These are phyloP conservation scores for Letharia columbiana DNA, from an alignment of 495 filamentous ascomycete genomes.

Conservation along the genomic window DNA sequence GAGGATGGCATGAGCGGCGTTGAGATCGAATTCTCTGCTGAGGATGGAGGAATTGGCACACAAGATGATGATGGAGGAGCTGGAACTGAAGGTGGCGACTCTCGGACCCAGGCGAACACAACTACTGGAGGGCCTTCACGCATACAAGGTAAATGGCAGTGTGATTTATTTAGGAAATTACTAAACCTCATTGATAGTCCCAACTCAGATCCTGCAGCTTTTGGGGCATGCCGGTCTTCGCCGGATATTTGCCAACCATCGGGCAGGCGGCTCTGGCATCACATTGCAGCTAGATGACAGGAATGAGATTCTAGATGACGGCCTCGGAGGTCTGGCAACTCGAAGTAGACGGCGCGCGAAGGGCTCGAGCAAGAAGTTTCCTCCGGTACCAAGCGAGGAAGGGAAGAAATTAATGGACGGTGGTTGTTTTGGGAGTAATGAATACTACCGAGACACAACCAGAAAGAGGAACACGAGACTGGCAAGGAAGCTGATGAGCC, in stretches of 20 bases:
- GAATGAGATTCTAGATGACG: constrained; percentile 31
- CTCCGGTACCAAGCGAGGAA: constrained; percentile 68
- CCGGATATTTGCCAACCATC: constrained; percentile 30
- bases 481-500: constrained; percentile 59
- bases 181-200: constrained; percentile 13
- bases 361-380: constrained; percentile 44
- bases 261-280: constrained; percentile 26
- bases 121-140: constrained; percentile 6
- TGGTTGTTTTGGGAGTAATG: constrained; percentile 64
- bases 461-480: constrained; percentile 52
- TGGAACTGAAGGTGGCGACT: constrained; percentile 32
- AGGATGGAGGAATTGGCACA: constrained; percentile 35
- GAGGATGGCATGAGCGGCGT: constrained; percentile 31
- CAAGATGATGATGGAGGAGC: constrained; percentile 34
- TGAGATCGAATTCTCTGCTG: constrained; percentile 42
- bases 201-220: constrained; percentile 33
- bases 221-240: constrained; percentile 33
- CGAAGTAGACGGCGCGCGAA: constrained; percentile 30
- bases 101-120: constrained; percentile 4
- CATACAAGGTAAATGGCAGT: constrained; percentile 20
- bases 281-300: constrained; percentile 32
- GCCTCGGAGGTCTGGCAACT: constrained; percentile 18
- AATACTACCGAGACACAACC: constrained; percentile 40
- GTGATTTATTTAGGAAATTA: background rate
- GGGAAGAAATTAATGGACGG: constrained; percentile 70